A percentile compares a stretch with the other conserved stretches of the same genome.
These are phyloP conservation scores for Mallotus japonicus DNA, from an alignment of 441 rosid species.

Conservation along the genomic window DNA sequence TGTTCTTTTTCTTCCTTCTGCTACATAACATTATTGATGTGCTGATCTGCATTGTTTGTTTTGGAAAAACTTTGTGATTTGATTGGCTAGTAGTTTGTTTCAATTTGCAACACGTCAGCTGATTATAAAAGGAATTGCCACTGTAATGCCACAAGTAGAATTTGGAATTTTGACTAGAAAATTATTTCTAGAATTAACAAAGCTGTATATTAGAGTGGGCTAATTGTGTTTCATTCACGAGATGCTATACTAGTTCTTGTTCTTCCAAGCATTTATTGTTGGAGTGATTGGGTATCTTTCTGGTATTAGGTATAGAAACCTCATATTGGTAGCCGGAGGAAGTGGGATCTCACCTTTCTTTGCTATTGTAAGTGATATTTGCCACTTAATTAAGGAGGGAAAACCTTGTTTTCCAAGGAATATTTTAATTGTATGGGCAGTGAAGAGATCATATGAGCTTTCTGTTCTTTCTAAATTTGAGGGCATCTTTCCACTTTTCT, in stretches of 20 bases:
- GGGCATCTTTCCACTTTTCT: slow-evolving; percentile 44
- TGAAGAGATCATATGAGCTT: slow-evolving; percentile 67
- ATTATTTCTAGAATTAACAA: too few species aligned
- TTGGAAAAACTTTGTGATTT: neutral
- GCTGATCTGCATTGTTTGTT: neutral
- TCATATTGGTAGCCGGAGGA: slow-evolving; percentile 80
- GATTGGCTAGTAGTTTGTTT: neutral
- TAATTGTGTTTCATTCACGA: neutral
- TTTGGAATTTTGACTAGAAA: neutral
- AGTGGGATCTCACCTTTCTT: slow-evolving; percentile 83
- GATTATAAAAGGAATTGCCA: neutral
- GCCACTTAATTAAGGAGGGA: slow-evolving; percentile 54
- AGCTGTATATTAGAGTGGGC: neutral
- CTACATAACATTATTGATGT: neutral
- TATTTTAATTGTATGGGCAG: slow-evolving; percentile 66
- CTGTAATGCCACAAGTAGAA: neutral
- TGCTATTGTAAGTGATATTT: slow-evolving; percentile 66
- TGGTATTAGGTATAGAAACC: slow-evolving; percentile 62
- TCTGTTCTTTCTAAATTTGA: slow-evolving; percentile 59
- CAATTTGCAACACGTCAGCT: neutral
- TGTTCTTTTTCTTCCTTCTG: slow-evolving; percentile 23
- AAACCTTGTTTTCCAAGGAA: slow-evolving; percentile 56
- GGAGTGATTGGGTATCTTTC: slow-evolving; percentile 3
- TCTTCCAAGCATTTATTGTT: neutral
- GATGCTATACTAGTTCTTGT: neutral